Evolutionary conservation across 805 yeast species (phyloP).

Genomic region (Candida odintsovae): DNA sequence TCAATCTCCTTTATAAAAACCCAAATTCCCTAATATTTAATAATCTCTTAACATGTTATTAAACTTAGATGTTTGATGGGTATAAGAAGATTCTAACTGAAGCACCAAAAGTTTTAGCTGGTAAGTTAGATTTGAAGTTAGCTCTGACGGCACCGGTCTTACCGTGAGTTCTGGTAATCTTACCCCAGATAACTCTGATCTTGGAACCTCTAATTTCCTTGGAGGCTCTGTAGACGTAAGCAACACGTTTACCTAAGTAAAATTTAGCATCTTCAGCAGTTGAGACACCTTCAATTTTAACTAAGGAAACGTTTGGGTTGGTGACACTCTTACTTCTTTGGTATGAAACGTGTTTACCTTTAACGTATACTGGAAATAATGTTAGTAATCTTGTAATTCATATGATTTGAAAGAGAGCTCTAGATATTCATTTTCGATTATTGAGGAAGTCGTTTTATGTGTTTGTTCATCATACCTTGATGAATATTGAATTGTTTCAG

Average conservation of each 20-base stretch:
- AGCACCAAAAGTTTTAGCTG: conserved; percentile 99
- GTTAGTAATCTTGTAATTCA: conserved; percentile 15
- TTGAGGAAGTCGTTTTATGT: not conserved
- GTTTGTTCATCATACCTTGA: too few species aligned
- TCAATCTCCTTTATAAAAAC: not conserved
- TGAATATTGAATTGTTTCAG: too few species aligned
- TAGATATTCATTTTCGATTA: not conserved
- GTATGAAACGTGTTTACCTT: conserved; percentile 99
- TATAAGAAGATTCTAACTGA: conserved; percentile 99
- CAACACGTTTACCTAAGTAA: conserved; percentile 99
- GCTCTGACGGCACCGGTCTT: conserved; percentile 98
- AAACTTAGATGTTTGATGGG: conserved; percentile 95
- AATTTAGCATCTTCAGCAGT: conserved; percentile 92
- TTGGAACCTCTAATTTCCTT: conserved; percentile 98
- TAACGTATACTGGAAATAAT: conserved; percentile 85
- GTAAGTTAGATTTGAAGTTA: conserved; percentile 97
- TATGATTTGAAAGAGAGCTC: not conserved
- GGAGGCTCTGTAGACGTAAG: conserved; percentile 98
- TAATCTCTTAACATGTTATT: not conserved
- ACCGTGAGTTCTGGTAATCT: conserved; percentile 98
- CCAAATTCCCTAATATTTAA: not conserved
- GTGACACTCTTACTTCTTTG: conserved; percentile 98
- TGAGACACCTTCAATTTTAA: conserved; percentile 95
- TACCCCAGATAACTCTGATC: conserved; percentile 99
- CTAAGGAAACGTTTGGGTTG: conserved; percentile 96